Base-by-base conservation (phyloP, 306 rosid genomes). In the Glycine tomentella region DNA sequence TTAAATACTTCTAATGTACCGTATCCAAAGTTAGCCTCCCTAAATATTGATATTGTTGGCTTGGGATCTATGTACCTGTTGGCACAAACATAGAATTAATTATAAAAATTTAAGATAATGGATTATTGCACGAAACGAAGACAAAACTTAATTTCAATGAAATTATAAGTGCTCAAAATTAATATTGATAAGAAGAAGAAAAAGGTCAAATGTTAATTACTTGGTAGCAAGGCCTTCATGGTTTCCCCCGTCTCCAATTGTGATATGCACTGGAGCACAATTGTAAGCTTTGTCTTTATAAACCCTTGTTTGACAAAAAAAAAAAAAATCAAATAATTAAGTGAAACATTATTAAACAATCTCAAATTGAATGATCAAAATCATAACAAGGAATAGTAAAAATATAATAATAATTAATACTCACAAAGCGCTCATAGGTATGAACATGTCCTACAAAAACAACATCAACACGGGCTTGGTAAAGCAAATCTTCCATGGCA, bases 181-280 rank as follows among this genome's bases (percentile, higher is more conserved):
- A 14, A 45, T 6, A 81, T 55, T 66, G 20, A 3, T 67, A 14
- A 58, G 5, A 69, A n/a, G n/a, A n/a, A 17, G 7, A 12, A 36
- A 3, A 34, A 12, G 1, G 9, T 4, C 2, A 63, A 66, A 40
- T 0, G 34, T 4, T 9, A 69, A 6, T 17, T 72, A 55, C 75
- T 38, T 34, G 31, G 49, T 67, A 2, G 96, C 94, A 38, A 93
- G 94, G 53, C 98, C 99, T 89, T 95, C 99, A 15, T 90, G 89
- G 85, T 95, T 95, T 20, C 99, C 99, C n/a, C 99, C 99, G 79
- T 95, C 99, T 3, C 98, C 98, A 56, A 93, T 90, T 13, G 89
- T 93, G 69, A 95, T 90, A 85, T 91, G 42, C 9, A 93, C 87
- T 0, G 98, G 88, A 79, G 87, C 97, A 74, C 99, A 95, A 5